Base-by-base conservation (phyloP, 495 filamentous ascomycete species). In the Hypoxylon trugodes region DNA sequence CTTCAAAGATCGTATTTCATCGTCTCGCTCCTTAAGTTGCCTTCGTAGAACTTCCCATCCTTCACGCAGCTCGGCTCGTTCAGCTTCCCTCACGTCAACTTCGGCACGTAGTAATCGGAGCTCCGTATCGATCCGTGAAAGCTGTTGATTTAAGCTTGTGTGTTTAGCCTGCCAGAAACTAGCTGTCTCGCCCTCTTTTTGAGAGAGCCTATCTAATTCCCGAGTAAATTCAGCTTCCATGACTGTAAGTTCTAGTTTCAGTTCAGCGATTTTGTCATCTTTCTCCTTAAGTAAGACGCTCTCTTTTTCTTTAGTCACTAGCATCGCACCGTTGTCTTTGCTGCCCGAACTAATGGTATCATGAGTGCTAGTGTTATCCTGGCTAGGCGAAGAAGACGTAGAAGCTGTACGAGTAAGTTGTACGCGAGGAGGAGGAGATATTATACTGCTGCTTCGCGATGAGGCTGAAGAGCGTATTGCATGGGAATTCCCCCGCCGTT, bases 161-260 rank as follows among this genome's bases (percentile, higher is more conserved):
- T 76, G 75, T 46, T 80, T 79, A 26, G 72, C 71, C 69, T 83
- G 79, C 81, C 81, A 84, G 65, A 74, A 79, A 10, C 64, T 62
- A 6, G 78, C 68, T 22, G 77, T 77, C 53, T 79, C 77, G 69
- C 66, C 71, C 63, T 82, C 81, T 43, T 73, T 70, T 50, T 72
- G 71, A 53, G 72, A 73, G 32, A 79, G 74, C 52, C 62, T 68
- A 50, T 81, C 79, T 10, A 83, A 74, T 53, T 81, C 77, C 13
- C 71, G 72, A 19, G 72, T 65, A 63, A 84, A 83, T 58, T 81
- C 79, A 19, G 61, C 48, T 48, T 79, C 78, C 72, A 81, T 78
- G 10, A 75, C 61, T 13, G 52, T 58, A 22, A 82, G 67, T 59
- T 82, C 78, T 37, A 69, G 69, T 61, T 81, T 76, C 40, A 84